Conservation (phyloP, 1,284 basidiomycete species). For the Rhodotorula sp. region DNA sequence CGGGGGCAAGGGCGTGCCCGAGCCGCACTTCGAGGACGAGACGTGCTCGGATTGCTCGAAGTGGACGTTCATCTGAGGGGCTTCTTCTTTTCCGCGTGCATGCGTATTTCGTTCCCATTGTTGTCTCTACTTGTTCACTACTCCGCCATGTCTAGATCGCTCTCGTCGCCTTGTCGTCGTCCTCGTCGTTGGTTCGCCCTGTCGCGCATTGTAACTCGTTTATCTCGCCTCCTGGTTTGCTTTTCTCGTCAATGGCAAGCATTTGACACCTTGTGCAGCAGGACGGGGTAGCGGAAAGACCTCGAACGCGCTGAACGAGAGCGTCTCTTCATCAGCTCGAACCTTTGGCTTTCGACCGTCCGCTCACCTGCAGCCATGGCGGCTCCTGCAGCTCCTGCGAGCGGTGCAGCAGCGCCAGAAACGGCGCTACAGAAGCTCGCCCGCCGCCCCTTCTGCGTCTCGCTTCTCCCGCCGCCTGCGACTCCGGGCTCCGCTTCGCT, state of each 20-base stretch:
- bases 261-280: no score
- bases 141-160: not conserved
- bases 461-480: slow-evolving; percentile 8
- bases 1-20: slow-evolving; percentile 42
- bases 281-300: no score
- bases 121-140: not conserved
- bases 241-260: not conserved
- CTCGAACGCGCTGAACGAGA: no score
- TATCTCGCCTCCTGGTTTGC: not conserved
- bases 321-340: not conserved
- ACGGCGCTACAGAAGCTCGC: slow-evolving; percentile 30
- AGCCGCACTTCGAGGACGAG: slow-evolving; percentile 40
- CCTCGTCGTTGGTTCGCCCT: no score
- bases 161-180: not conserved
- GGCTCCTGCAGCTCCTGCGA: not conserved
- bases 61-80: slow-evolving; percentile 39
- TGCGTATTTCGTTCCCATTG: no score
- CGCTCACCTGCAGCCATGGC: slow-evolving; percentile 6
- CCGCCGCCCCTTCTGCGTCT: slow-evolving; percentile 22
- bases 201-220: not conserved
- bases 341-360: not conserved
- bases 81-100: not conserved
- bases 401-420: slow-evolving; percentile 6
- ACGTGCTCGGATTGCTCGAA: slow-evolving; percentile 44
- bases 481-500: slow-evolving; percentile 10